These are phyloP conservation scores for Clathrus columnatus DNA, from an alignment of 768 basidiomycete species.

Conservation along the genomic window DNA sequence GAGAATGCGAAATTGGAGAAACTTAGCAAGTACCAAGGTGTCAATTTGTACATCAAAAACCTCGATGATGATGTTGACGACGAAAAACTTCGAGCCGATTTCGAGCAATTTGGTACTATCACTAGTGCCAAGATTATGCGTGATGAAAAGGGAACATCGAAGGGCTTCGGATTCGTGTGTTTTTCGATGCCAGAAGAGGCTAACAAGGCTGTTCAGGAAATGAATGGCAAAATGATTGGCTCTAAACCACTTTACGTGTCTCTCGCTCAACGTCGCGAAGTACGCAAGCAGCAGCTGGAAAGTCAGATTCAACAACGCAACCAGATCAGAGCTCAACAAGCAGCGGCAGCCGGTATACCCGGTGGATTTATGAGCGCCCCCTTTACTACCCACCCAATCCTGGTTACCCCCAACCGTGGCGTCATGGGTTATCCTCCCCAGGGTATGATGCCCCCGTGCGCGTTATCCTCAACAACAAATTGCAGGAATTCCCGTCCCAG, in stretches of 20 bases:
- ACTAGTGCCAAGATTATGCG: conserved; percentile 99
- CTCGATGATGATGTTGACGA: conserved; percentile 97
- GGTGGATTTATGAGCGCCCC: conserved; percentile 72
- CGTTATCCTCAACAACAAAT: conserved; percentile 64
- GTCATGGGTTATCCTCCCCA: conserved; percentile 75
- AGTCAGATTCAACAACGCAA: conserved; percentile 98
- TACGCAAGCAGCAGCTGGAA: conserved; percentile 96
- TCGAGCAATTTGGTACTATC: conserved; percentile 94
- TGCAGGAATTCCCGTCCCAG: conserved; percentile 68
- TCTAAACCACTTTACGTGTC: conserved; percentile 98
- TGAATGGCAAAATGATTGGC: conserved; percentile 99
- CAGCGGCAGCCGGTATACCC: conserved; percentile 78
- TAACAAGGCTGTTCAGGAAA: conserved; percentile 97
- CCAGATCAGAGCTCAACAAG: conserved; percentile 95
- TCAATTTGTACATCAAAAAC: conserved; percentile 99
- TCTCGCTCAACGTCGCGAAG: conserved; percentile 95
- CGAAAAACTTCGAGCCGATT: conserved; percentile 92
- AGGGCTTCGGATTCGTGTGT: conserved; percentile 98
- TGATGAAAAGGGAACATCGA: conserved; percentile 87
- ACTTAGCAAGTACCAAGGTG: conserved; percentile 95
- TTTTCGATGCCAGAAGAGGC: conserved; percentile 98
- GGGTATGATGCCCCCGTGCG: conserved; percentile 77
- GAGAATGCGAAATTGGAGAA: conserved; percentile 97
- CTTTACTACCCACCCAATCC: conserved; percentile 81
- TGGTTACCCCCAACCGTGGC: conserved; percentile 66